Percentiles rank a stretch among this genome's conserved stretches.
Conservation (phyloP, 2,329 filamentous ascomycete species). For the Trichoderma sp. region DNA sequence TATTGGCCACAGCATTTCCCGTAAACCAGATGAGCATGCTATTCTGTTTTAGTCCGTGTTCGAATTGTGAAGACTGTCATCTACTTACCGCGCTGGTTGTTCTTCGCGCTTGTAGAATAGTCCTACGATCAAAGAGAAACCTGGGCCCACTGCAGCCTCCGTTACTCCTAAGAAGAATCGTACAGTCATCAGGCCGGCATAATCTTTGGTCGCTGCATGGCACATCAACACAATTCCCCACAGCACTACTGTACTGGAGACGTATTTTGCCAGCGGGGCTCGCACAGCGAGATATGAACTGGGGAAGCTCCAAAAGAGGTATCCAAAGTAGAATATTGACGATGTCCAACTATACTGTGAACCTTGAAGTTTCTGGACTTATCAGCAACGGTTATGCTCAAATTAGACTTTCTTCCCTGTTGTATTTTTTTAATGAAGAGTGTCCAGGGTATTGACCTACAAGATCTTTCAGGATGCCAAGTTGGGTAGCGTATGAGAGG, state of each 20-base stretch:
- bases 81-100: constrained; percentile 20
- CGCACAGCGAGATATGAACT: constrained; percentile 29
- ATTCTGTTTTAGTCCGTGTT: neutral
- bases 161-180: constrained; percentile 27
- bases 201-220: constrained; percentile 25
- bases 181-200: constrained; percentile 23
- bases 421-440: neutral
- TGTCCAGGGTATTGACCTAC: neutral
- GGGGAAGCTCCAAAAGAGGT: constrained; percentile 37
- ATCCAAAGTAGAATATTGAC: constrained; percentile 53
- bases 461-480: constrained; percentile 48
- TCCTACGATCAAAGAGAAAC: constrained; percentile 20
- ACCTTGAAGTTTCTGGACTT: constrained; percentile 37
- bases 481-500: constrained; percentile 50
- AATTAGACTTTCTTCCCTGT: neutral
- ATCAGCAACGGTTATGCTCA: neutral
- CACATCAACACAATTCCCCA: constrained; percentile 24
- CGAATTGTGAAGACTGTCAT: neutral
- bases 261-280: constrained; percentile 30
- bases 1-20: neutral
- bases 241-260: constrained; percentile 25
- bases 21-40: neutral
- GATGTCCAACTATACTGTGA: constrained; percentile 52
- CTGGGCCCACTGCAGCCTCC: constrained; percentile 24
- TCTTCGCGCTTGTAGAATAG: constrained; percentile 30